Percentiles rank a stretch among this genome's conserved stretches.
Evolutionary conservation across 768 basidiomycete genomes (phyloP).

Genomic region (Coprinopsis marcescibilis): DNA sequence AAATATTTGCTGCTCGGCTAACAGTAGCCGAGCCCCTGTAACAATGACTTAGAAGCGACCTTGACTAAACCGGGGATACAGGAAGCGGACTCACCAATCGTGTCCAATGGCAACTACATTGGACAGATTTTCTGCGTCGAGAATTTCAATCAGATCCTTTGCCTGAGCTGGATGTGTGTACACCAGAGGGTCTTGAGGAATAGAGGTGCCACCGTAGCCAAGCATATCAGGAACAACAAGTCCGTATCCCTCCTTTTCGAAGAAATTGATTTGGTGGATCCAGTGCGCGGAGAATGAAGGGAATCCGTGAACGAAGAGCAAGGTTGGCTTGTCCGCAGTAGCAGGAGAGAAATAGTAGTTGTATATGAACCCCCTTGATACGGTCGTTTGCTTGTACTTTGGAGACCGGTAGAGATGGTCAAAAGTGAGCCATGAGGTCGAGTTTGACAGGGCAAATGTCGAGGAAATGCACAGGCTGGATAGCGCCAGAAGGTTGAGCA

Average conservation of each 20-base stretch:
- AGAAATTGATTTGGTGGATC: conserved; percentile 34
- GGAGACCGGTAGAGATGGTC: too few species aligned
- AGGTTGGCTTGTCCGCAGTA: conserved; percentile 21
- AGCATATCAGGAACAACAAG: conserved; percentile 45
- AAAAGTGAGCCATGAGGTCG: too few species aligned
- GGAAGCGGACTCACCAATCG: conserved; percentile 30
- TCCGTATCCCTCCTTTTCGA: conserved; percentile 34
- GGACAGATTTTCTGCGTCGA: conserved; percentile 32
- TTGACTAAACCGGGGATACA: neutral
- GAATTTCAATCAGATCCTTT: conserved; percentile 37
- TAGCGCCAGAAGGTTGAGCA: too few species aligned
- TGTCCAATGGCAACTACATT: conserved; percentile 37
- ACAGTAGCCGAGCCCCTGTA: conserved; percentile 34
- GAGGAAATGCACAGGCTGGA: too few species aligned
- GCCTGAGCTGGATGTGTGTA: conserved; percentile 34
- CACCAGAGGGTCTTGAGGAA: conserved; percentile 32
- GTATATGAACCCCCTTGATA: conserved; percentile 35
- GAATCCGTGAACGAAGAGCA: conserved; percentile 44
- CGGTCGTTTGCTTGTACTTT: conserved; percentile 20
- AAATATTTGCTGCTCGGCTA: conserved; percentile 33
- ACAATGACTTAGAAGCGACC: neutral
- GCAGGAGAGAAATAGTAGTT: conserved; percentile 26
- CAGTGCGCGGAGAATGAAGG: conserved; percentile 38
- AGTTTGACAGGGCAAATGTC: too few species aligned
- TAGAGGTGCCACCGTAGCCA: conserved; percentile 45